Evolutionary conservation across 768 basidiomycete species (phyloP), one percentile per base, ranked within the genome.

Genomic region (Saitozyma sp.): DNA sequence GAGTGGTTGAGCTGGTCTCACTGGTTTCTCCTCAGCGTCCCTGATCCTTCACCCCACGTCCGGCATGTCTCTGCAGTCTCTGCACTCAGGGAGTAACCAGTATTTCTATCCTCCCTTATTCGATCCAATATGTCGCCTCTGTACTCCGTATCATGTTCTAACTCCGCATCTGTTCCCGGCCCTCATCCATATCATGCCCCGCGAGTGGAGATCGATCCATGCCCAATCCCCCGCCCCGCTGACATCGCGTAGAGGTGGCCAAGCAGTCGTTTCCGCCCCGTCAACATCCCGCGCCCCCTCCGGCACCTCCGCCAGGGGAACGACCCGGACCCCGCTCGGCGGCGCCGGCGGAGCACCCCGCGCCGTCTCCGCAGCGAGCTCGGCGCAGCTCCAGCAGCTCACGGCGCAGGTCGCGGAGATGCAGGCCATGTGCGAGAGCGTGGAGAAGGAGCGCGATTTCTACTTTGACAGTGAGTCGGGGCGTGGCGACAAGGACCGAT

Each of bases 401-500:
- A 89, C 89, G 65, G 80, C 82, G 0, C 91, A 97, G 79, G 82
- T 96, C 59, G 84, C 86, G 65, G 96, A 98, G 65, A 83, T 96
- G 82, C 85, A 86, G 42, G 78, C 82, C 0, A 89, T 91, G 74
- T 82, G 96, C 67, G 92, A 94, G 76, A 90, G 91, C 1, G 82
- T 98, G 45, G 93, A 98, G 83, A 97, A 93, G 83, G 96, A 99
- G 81, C 83, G 94, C 51, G 94, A 98, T 79, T 98, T 99, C 80
- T 99, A 99, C 81, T 99, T 98, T 80, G 88, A 89, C 74, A 99
- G 94, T 95, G 69, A 52, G 84, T 70, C 71, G 38, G 29, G 29
- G 29, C 29, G 29, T 29, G 29, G 29, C 29, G 29, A 29, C 2
- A 29, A 5, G 29, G 29, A 29, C 29, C 5, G 29, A 10, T 37